These are phyloP conservation scores for Apostasia ramifera DNA, from an alignment of 106 monocot genomes.

Conservation along the genomic window DNA sequence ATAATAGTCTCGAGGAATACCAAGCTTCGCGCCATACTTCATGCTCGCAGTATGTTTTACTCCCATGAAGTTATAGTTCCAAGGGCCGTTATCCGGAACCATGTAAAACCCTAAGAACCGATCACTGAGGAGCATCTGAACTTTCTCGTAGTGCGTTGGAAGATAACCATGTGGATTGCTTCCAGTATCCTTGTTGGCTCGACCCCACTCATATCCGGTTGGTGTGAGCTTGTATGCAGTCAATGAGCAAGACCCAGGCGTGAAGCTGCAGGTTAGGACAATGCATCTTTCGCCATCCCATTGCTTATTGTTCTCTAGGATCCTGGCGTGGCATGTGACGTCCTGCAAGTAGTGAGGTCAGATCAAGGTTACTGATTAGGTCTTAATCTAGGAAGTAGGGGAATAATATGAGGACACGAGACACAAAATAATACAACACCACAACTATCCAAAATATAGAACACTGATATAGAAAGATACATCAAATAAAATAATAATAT, in stretches of 20 bases:
- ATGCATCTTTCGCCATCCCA: constrained; percentile 99
- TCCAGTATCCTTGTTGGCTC: constrained; percentile 95
- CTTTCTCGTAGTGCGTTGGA: constrained; percentile 98
- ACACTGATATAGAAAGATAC: too few species aligned
- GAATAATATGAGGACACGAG: too few species aligned
- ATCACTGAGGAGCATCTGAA: constrained; percentile 99
- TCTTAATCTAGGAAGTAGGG: too few species aligned
- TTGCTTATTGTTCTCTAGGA: constrained; percentile 95
- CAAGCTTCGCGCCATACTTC: constrained; percentile 82
- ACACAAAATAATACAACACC: too few species aligned
- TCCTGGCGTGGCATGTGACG: constrained; percentile 75
- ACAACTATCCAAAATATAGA: too few species aligned
- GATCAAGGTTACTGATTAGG: background rate
- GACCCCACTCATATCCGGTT: constrained; percentile 97
- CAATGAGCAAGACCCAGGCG: constrained; percentile 97
- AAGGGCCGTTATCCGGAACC: constrained; percentile 94
- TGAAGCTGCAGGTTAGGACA: constrained; percentile 91
- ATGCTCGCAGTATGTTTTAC: constrained; percentile 92
- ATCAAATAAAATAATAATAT: too few species aligned
- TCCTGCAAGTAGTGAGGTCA: constrained; percentile 40
- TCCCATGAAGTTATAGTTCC: constrained; percentile 99
- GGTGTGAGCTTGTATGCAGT: constrained; percentile 98
- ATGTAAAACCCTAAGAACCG: constrained; percentile 99
- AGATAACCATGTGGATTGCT: constrained; percentile 99
- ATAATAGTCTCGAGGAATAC: constrained; percentile 80